phyloP scores from a whole-genome alignment of 768 basidiomycete species.

The Podaxis carcinomalis region DNA sequence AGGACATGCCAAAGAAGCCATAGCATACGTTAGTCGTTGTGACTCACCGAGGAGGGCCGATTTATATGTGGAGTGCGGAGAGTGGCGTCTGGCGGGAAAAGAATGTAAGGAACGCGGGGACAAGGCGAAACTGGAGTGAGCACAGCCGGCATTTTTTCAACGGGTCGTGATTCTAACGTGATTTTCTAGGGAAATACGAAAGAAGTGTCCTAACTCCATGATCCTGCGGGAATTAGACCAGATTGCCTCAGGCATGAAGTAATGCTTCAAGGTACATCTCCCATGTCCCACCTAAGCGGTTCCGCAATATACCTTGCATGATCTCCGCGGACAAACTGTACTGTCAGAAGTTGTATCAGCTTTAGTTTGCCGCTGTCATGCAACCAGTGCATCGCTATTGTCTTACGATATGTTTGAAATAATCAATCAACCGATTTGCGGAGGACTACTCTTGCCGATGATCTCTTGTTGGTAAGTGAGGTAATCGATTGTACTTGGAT shows the following conservation, averaged over 20 bases:
- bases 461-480: not conserved
- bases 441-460: not conserved
- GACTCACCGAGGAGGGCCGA: slow-evolving; percentile 81
- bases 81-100: slow-evolving; percentile 84
- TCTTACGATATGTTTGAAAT: too few relatives aligned
- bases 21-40: slow-evolving; percentile 75
- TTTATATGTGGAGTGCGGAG: slow-evolving; percentile 85
- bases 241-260: slow-evolving; percentile 64
- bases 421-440: too few relatives aligned
- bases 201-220: slow-evolving; percentile 75
- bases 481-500: too few relatives aligned
- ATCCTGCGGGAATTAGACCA: slow-evolving; percentile 75
- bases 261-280: slow-evolving; percentile 14
- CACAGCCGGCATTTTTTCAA: slow-evolving; percentile 16
- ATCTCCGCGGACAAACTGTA: not conserved
- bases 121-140: slow-evolving; percentile 81
- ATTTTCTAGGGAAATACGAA: slow-evolving; percentile 57
- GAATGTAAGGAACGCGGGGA: slow-evolving; percentile 91
- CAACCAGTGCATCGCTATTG: not conserved
- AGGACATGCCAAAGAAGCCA: slow-evolving; percentile 74
- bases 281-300: not conserved
- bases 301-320: not conserved
- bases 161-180: not conserved
- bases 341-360: not conserved
- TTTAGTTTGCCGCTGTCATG: not conserved